Base-by-base conservation (phyloP, 768 basidiomycete genomes). In the Mrakia gelida region DNA sequence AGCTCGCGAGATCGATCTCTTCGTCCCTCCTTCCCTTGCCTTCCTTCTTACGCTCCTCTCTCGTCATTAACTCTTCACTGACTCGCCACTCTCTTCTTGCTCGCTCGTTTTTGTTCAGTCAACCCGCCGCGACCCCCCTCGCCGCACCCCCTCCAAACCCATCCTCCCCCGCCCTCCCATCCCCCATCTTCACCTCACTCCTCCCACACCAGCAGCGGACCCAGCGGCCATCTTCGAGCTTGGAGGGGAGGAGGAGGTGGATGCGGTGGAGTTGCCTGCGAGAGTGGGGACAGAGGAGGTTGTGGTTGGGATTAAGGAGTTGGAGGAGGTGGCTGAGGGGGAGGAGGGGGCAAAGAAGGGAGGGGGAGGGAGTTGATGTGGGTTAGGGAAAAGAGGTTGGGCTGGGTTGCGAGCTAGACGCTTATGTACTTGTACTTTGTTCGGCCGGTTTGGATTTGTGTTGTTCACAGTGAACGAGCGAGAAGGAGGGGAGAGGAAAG, bases 161-260 rank as follows among this genome's bases (percentile, higher is more conserved):
- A 30, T 67, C 43, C 32, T 32, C 54, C 65, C 56, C 23, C n/a
- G n/a, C n/a, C 9, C 63, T 45, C 10, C 34, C 52, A 34, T 41
- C 67, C 38, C 34, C n/a, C 67, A 70, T n/a, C 34, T 70, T n/a
- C 26, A 70, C 38, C 34, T 54, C 72, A 78, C 43, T 45, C 77
- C 62, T 71, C 79, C 61, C 34, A 78, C 61, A 45, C 77, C 11
- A 56, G 81, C 13, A 45, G 81, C 3, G 32, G 80, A 23, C 80
- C 89, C 87, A 34, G 18, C 67, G n/a, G 67, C 67, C 1, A 45
- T 70, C 41, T 70, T 70, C 7, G 41, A 70, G 7, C 67, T 45
- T 2, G 65, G 65, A 32, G 34, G 23, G 32, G 65, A 32, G 32
- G 65, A 68, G 65, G 32, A 68, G 34, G 34, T 23, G 16, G 67